Conservation (phyloP, 352 stramenopile species). For the Pelagophyceae sp. region DNA sequence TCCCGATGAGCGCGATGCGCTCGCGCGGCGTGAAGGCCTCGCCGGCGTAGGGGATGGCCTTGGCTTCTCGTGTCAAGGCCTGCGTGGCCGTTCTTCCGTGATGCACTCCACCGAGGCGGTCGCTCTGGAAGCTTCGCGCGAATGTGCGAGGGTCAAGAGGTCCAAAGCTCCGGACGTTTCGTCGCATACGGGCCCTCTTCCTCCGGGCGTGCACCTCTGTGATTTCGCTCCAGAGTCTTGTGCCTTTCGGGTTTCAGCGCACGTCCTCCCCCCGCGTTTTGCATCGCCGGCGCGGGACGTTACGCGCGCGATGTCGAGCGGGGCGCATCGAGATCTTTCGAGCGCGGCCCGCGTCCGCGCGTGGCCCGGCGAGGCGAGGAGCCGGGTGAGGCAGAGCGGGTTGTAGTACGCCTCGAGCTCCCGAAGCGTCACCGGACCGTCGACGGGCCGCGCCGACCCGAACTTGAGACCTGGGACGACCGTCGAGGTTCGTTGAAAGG, state of each 20-base stretch:
- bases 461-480: conserved; percentile 7
- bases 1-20: conserved; percentile 51
- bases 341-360: neutral
- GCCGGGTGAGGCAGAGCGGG: neutral
- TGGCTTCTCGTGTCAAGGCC: neutral
- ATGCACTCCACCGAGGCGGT: no score
- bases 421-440: neutral
- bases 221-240: no score
- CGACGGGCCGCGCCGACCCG: neutral
- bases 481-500: no score
- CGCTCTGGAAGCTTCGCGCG: no score
- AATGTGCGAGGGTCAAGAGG: no score
- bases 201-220: no score
- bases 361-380: neutral
- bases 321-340: neutral
- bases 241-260: no score
- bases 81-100: no score
- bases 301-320: neutral
- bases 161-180: no score
- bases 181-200: no score
- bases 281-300: no score
- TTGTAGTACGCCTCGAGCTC: conserved; percentile 16
- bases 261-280: no score
- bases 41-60: conserved; percentile 8
- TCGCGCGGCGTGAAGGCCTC: conserved; percentile 54